Evolutionary conservation across 2,329 filamentous ascomycete genomes (phyloP).

Genomic region (Aspergillus neotritici): DNA sequence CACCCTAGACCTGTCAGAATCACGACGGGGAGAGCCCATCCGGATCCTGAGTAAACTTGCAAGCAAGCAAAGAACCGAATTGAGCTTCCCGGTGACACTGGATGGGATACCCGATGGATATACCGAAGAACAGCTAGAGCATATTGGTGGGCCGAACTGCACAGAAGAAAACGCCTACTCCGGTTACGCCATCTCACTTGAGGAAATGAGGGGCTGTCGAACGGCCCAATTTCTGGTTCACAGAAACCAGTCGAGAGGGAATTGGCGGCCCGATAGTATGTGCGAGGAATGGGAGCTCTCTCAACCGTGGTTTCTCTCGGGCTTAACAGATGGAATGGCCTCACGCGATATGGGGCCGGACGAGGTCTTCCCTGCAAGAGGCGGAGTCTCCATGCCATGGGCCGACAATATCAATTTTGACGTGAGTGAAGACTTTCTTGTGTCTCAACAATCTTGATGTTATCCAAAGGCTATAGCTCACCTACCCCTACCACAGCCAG

Average conservation of each 20-base stretch:
- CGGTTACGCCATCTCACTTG: slow-evolving; percentile 8
- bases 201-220: slow-evolving; percentile 12
- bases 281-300: slow-evolving; percentile 8
- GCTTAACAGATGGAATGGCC: slow-evolving; percentile 9
- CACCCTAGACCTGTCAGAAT: neutral
- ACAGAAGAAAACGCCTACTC: slow-evolving; percentile 3
- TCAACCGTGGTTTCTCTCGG: slow-evolving; percentile 11
- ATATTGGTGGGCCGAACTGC: slow-evolving; percentile 1
- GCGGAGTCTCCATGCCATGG: neutral
- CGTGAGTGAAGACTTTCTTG: slow-evolving; percentile 2
- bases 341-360: slow-evolving; percentile 5
- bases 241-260: neutral
- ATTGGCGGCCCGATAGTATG: slow-evolving; percentile 1
- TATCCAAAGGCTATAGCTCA: neutral
- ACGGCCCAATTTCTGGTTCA: slow-evolving; percentile 13
- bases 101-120: neutral
- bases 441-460: neutral
- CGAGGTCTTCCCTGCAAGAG: slow-evolving; percentile 2
- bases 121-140: neutral
- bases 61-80: neutral
- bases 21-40: neutral
- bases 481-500: neutral
- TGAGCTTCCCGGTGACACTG: neutral
- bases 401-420: slow-evolving; percentile 5
- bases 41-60: neutral